These are phyloP conservation scores for Globisporangium nagaii DNA, from an alignment of 352 stramenopile species.

Conservation along the genomic window DNA sequence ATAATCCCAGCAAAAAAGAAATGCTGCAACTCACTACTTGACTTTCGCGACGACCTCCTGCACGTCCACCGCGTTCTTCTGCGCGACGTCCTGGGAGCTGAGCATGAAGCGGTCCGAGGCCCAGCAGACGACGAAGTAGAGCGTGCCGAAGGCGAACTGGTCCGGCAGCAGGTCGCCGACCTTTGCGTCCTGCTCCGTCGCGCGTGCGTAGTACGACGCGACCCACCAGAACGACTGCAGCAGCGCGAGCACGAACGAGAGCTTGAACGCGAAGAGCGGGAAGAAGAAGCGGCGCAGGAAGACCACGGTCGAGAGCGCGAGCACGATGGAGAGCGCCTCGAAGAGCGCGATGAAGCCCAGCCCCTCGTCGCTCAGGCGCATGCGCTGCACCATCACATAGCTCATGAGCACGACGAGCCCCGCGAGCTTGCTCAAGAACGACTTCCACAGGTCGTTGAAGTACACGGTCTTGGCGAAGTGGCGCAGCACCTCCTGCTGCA, in stretches of 20 bases:
- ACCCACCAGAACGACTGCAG: slow-evolving; percentile 68
- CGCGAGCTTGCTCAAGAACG: slow-evolving; percentile 76
- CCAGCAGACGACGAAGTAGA: slow-evolving; percentile 80
- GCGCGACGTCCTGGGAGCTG: slow-evolving; percentile 49
- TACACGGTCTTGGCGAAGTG: slow-evolving; percentile 83
- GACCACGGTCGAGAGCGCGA: slow-evolving; percentile 42
- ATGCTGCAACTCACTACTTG: slow-evolving; percentile 3
- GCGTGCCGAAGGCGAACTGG: slow-evolving; percentile 61
- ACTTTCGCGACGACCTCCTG: slow-evolving; percentile 37
- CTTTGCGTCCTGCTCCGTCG: slow-evolving; percentile 33
- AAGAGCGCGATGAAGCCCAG: slow-evolving; percentile 58
- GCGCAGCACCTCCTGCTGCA: slow-evolving; percentile 66
- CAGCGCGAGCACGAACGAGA: slow-evolving; percentile 66
- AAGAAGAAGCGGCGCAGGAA: slow-evolving; percentile 63
- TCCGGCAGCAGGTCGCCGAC: slow-evolving; percentile 50
- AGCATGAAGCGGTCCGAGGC: slow-evolving; percentile 79
- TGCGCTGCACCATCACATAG: slow-evolving; percentile 51
- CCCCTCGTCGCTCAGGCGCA: slow-evolving; percentile 36
- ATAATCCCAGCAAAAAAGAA: not conserved
- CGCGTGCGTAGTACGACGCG: slow-evolving; percentile 41
- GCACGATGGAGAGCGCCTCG: slow-evolving; percentile 54
- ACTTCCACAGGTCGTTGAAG: slow-evolving; percentile 83
- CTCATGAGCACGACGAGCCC: slow-evolving; percentile 65
- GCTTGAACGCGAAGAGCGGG: slow-evolving; percentile 71
- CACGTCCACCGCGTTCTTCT: slow-evolving; percentile 60